Evolutionary conservation across 2,329 filamentous ascomycete species (phyloP).

Genomic region (Nannizzia gypsea): DNA sequence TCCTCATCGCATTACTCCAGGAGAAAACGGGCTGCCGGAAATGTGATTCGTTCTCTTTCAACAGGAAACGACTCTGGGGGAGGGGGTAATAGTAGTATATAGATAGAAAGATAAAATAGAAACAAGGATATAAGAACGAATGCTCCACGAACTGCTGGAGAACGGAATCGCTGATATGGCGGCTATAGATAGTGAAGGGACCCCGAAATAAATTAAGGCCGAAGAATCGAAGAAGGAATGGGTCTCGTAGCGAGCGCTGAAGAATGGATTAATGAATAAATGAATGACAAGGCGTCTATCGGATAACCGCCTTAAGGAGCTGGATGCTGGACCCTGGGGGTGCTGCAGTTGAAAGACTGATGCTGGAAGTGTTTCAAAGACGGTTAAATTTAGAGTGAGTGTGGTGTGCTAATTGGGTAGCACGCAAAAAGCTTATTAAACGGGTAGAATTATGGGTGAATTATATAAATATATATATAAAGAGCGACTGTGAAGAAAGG

Average conservation of each 20-base stretch:
- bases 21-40: constrained; percentile 13
- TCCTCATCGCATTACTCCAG: constrained; percentile 15
- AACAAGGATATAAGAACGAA: constrained; percentile 2
- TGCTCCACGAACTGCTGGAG: not conserved
- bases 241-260: not conserved
- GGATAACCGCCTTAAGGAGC: not conserved
- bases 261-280: not conserved
- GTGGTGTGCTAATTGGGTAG: not conserved
- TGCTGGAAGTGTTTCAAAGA: constrained; percentile 5
- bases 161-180: not conserved
- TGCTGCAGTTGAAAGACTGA: constrained; percentile 1
- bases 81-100: not conserved
- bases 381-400: constrained; percentile 3
- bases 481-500: constrained; percentile 1
- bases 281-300: not conserved
- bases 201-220: constrained; percentile 8
- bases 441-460: constrained; percentile 2
- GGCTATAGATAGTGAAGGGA: not conserved
- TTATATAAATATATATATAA: constrained; percentile 4
- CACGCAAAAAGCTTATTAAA: constrained; percentile 3
- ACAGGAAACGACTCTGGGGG: not conserved
- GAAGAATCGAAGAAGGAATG: not conserved
- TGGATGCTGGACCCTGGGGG: not conserved
- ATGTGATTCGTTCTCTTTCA: not conserved
- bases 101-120: constrained; percentile 8